Conservation (phyloP, 2,329 filamentous ascomycete genomes). For the Paraconiothyrium sp. region DNA sequence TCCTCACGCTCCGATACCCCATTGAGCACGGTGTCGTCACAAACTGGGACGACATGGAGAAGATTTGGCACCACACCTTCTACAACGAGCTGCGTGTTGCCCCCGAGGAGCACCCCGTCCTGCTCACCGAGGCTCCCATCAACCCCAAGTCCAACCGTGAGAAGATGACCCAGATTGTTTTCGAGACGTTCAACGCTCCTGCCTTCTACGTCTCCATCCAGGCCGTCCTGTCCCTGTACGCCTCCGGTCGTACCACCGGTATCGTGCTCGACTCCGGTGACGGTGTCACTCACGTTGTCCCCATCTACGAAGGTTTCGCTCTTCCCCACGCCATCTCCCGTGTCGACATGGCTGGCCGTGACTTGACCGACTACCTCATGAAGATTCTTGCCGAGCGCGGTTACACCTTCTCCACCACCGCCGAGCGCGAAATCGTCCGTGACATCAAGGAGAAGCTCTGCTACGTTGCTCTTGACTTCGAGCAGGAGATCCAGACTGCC, state of each 20-base stretch:
- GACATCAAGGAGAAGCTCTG: constrained; percentile 99
- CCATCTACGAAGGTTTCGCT: constrained; percentile 99
- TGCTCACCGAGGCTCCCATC: constrained; percentile 99
- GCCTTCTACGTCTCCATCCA: constrained; percentile 99
- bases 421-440: constrained; percentile 99
- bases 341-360: constrained; percentile 99
- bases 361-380: constrained; percentile 99
- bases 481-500: constrained; percentile 99
- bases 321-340: constrained; percentile 99
- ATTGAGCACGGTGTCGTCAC: constrained; percentile 99
- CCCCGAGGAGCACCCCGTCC: constrained; percentile 99
- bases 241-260: constrained; percentile 99
- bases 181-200: constrained; percentile 99
- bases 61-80: constrained; percentile 99
- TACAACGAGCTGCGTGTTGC: constrained; percentile 99
- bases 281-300: constrained; percentile 99
- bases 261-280: constrained; percentile 99
- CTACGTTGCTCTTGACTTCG: constrained; percentile 99
- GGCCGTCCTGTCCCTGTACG: constrained; percentile 98
- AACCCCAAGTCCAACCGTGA: constrained; percentile 99
- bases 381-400: constrained; percentile 99
- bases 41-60: constrained; percentile 99
- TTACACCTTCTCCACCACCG: constrained; percentile 99
- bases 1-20: constrained; percentile 98
- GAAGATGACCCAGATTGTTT: constrained; percentile 99